Evolutionary conservation across 2,329 filamentous ascomycete genomes (phyloP).

Genomic region (Penicillium sp.): DNA sequence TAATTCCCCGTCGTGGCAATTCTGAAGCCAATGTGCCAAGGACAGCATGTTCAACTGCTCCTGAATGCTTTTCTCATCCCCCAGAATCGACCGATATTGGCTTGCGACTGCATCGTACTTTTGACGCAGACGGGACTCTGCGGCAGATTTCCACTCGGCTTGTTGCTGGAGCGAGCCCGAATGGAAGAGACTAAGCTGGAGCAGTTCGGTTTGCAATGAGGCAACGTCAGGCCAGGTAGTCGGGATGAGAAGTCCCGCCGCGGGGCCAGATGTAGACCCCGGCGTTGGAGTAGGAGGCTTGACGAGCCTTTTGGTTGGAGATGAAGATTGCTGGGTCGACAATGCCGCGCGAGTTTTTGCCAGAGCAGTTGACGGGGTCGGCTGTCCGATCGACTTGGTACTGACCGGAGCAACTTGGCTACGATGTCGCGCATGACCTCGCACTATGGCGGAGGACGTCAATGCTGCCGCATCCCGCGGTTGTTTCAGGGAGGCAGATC

Average conservation of each 20-base stretch:
- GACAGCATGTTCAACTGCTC: constrained; percentile 32
- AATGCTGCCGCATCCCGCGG: constrained; percentile 18
- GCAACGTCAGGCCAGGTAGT: constrained; percentile 32
- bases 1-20: constrained; percentile 15
- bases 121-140: constrained; percentile 26
- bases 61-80: constrained; percentile 30
- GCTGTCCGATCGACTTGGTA: constrained; percentile 12
- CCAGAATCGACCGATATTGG: constrained; percentile 28
- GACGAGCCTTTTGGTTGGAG: constrained; percentile 33
- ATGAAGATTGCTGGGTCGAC: constrained; percentile 35
- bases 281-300: constrained; percentile 21
- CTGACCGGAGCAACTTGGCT: constrained; percentile 28
- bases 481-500: constrained; percentile 36
- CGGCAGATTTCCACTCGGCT: constrained; percentile 27
- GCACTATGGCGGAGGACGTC: constrained; percentile 9
- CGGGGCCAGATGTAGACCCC: constrained; percentile 8
- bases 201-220: constrained; percentile 38
- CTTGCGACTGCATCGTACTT: constrained; percentile 32
- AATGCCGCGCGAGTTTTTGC: constrained; percentile 28
- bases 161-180: constrained; percentile 25
- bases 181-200: constrained; percentile 40
- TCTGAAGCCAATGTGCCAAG: constrained; percentile 29
- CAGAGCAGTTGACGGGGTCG: constrained; percentile 12
- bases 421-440: constrained; percentile 30
- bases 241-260: constrained; percentile 19